Conservation (phyloP, 108 stramenopile species). For the Pseudonitzschia delicatissima region DNA sequence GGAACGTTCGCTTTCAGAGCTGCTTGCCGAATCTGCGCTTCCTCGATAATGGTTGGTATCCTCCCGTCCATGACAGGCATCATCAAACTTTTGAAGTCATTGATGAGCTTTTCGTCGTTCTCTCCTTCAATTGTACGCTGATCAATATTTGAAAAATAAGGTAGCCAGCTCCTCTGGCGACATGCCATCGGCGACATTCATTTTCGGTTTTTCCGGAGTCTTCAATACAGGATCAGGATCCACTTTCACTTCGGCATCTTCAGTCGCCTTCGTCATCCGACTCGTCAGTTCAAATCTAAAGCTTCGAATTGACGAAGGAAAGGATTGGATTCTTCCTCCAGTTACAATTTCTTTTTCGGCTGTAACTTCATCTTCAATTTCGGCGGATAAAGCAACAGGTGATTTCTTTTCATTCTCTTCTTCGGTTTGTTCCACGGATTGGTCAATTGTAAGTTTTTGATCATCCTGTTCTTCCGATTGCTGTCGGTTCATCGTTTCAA, state of each 20-base stretch:
- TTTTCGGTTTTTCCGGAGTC: background rate
- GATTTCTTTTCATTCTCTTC: background rate
- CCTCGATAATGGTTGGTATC: slow-evolving; percentile 27
- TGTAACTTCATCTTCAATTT: background rate
- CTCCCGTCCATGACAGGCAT: slow-evolving; percentile 15
- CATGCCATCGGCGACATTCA: background rate
- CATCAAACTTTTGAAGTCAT: slow-evolving; percentile 16
- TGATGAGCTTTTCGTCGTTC: slow-evolving; percentile 2
- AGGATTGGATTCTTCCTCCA: background rate
- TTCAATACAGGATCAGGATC: background rate
- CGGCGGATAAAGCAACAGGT: background rate
- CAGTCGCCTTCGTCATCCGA: too few species aligned
- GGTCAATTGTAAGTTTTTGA: background rate
- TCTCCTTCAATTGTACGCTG: background rate
- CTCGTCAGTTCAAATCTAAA: too few species aligned
- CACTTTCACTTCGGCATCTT: background rate
- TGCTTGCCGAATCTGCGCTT: slow-evolving; percentile 29
- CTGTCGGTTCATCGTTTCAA: background rate
- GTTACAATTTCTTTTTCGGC: background rate
- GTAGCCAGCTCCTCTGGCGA: background rate
- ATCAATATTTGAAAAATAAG: slow-evolving; percentile 2
- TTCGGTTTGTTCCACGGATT: background rate
- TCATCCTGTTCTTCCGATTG: background rate
- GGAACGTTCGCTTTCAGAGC: slow-evolving; percentile 20
- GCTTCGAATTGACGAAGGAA: slow-evolving; percentile 14